phyloP scores from a whole-genome alignment of 257 asterid species.

The Coffea eugenioides region DNA sequence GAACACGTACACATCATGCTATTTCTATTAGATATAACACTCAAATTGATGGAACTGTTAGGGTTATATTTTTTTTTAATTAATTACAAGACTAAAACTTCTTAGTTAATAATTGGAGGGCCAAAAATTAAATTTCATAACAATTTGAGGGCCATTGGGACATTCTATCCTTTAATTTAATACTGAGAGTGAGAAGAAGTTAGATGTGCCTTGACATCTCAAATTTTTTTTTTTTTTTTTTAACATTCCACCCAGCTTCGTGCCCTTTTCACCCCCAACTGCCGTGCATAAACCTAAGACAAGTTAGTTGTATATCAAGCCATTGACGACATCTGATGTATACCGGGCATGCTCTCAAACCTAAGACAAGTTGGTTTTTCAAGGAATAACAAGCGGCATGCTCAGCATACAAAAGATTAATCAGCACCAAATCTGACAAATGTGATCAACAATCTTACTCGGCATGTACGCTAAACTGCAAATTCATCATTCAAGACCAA shows the following conservation, averaged over 20 bases:
- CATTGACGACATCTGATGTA: neutral
- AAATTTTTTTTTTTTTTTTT: neutral
- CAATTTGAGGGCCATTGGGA: no score
- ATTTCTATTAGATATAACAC: no score
- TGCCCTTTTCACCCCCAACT: no score
- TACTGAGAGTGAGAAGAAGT: neutral
- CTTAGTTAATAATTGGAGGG: no score
- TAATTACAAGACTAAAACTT: no score
- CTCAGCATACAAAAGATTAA: neutral
- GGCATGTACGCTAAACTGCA: neutral
- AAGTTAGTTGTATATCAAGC: neutral
- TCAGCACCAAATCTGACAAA: neutral
- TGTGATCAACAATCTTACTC: neutral
- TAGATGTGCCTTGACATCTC: neutral
- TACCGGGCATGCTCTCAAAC: neutral
- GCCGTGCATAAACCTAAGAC: no score
- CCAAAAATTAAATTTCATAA: no score
- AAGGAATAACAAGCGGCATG: neutral
- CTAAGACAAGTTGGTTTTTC: neutral
- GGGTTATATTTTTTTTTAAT: no score
- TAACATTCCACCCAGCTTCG: no score
- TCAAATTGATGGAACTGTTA: no score
- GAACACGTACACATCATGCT: no score
- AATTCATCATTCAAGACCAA: neutral
- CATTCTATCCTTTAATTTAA: neutral